Percentiles rank a stretch among this genome's conserved stretches.
Conservation (phyloP, 2,329 filamentous ascomycete genomes). For the Pyrenochaeta sp. region DNA sequence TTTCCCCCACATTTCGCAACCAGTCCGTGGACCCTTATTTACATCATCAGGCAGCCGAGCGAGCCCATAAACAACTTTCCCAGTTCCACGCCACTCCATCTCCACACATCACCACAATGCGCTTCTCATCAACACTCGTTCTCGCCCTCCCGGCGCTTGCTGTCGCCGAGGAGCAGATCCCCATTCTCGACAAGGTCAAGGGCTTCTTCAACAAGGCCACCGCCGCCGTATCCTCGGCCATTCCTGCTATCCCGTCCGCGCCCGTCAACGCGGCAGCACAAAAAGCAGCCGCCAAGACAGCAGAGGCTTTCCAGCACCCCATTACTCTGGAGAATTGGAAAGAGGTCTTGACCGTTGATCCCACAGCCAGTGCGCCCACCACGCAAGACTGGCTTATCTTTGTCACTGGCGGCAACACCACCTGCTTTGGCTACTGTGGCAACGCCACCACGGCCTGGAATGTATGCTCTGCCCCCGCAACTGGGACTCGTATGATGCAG, state of each 20-base stretch:
- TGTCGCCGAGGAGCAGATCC: constrained; percentile 65
- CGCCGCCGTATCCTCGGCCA: constrained; percentile 62
- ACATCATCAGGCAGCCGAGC: constrained; percentile 29
- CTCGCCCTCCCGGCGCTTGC: constrained; percentile 62
- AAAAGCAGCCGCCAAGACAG: constrained; percentile 63
- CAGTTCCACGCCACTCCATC: constrained; percentile 13
- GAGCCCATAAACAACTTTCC: constrained; percentile 10
- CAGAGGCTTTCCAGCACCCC: constrained; percentile 61
- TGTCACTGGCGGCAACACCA: constrained; percentile 79
- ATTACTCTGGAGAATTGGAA: constrained; percentile 77
- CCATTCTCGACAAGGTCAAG: constrained; percentile 68
- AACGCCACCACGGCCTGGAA: constrained; percentile 69
- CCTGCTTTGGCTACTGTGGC: constrained; percentile 76
- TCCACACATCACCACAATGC: constrained; percentile 54
- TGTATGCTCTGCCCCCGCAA: constrained; percentile 41
- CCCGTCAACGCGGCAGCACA: constrained; percentile 58
- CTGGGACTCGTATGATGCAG: background rate
- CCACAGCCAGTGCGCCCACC: constrained; percentile 62
- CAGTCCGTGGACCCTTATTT: constrained; percentile 30
- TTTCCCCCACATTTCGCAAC: constrained; percentile 29
- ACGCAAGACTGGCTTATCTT: constrained; percentile 82
- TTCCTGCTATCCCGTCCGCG: constrained; percentile 50
- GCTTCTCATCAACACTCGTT: constrained; percentile 60
- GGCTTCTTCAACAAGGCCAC: constrained; percentile 65
- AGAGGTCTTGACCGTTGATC: constrained; percentile 68